Evolutionary conservation across 345 rosid species (phyloP), one percentile per base, ranked within the genome.

Genomic region (Gossypium longicalyx): DNA sequence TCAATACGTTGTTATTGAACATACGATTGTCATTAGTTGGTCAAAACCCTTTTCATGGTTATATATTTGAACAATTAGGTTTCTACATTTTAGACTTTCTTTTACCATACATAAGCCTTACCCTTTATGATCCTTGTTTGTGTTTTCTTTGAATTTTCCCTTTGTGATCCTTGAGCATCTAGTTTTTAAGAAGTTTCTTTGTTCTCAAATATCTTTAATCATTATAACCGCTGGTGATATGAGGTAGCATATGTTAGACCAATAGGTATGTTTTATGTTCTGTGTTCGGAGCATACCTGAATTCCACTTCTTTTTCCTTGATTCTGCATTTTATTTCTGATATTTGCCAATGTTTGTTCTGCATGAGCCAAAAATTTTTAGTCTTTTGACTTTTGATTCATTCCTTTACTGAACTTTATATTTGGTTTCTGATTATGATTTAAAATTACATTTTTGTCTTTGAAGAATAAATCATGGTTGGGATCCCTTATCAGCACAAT

Each of bases 401-500:
- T 47, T 66, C 65, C 16, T 59, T 48, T 53, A 53, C 57, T 53
- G 20, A 17, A 59, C 63, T 54, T 48, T 34, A 29, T 51, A 23
- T 77, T 10, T 47, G n/a, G 43, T 25, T 70, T 38, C 17, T 61
- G 66, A 70, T 78, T 66, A 13, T 76, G 74, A 58, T 41, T 75
- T 70, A 74, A 62, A 82, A 44, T 60, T 81, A 70, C 75, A 16
- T 53, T 71, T 69, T 71, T n/a, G 13, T 74, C 74, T 85, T 83
- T 73, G 79, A 86, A 95, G 99, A 94, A 91, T 80, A 90, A 85
- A 77, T 91, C 98, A n/a, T 94, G 97, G 98, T 71, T 92, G 87
- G 98, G 98, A 76, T 94, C 98, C 54, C 85, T 95, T 80, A 80
- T 93, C 88, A 90, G 87, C 84, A 95, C 98, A 22, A 85, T 95